phyloP scores from a whole-genome alignment of 768 basidiomycete species.

The Strobilomyces confusus region DNA sequence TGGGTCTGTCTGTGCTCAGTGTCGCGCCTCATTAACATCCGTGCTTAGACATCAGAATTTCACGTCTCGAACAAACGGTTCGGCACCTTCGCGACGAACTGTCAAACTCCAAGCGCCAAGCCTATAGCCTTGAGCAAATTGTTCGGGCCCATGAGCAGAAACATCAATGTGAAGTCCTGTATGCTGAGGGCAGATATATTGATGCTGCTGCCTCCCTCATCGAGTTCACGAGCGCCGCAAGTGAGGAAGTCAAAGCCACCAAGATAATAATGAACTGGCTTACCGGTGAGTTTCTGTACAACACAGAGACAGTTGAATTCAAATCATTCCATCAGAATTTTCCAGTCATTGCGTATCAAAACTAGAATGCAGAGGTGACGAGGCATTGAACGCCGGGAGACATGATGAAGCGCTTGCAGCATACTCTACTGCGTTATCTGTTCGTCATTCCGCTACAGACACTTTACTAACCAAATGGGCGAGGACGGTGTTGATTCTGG shows the following conservation, averaged over 20 bases:
- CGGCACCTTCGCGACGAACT: not conserved
- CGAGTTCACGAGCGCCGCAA: not conserved
- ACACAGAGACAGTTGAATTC: not conserved
- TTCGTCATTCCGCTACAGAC: not conserved
- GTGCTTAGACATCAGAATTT: not conserved
- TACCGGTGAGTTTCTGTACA: not conserved
- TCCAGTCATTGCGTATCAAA: not conserved
- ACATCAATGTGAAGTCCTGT: slow-evolving; percentile 5
- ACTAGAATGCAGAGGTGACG: not conserved
- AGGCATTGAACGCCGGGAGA: not conserved
- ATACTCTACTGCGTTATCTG: not conserved
- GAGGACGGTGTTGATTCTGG: too few species aligned
- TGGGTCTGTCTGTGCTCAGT: not conserved
- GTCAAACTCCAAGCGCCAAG: not conserved
- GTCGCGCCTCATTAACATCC: not conserved
- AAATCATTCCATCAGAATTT: not conserved
- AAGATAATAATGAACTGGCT: not conserved
- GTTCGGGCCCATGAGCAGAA: not conserved
- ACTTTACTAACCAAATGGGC: not conserved
- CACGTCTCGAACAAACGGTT: not conserved
- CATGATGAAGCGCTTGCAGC: not conserved
- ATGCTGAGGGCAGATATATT: not conserved
- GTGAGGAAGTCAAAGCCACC: not conserved
- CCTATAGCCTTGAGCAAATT: not conserved
- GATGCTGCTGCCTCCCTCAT: not conserved